Base-by-base conservation (phyloP, 108 stramenopile genomes). In the Parietichytrium sp. region DNA sequence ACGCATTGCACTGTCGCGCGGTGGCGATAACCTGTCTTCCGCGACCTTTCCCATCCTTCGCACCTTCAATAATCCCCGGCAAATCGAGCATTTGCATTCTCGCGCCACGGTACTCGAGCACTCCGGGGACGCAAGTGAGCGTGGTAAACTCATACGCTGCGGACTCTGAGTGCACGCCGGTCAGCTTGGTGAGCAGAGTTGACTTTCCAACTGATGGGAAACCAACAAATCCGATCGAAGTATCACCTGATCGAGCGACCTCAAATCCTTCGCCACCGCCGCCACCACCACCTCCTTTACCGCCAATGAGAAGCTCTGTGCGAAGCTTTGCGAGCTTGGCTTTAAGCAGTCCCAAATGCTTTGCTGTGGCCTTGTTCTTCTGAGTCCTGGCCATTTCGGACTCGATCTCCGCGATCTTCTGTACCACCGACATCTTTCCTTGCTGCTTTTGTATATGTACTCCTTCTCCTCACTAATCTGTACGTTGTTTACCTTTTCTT, bases 81-180 rank as follows among this genome's bases (percentile, higher is more conserved):
- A 99, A 87, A 88, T 99, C 98, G 38, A 99, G 82, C 27, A 99
- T 94, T 88, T 99, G 98, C 55, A 99, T 97, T 54, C 94, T 86
- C n/a, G 98, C 97, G 18, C 98, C 97, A 61, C 38, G 16, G 54
- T 95, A 99, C 81, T 97, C 92, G 94, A 99, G 93, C 8, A 96
- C 98, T 47, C 98, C 98, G 10, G 98, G 98, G 49, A 98, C 98
- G 52, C 97, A 97, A 0, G 97, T 98, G 29, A 99, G 86, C 6
- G 98, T 99, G 6, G 98, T 99, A 84, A 99, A 99, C 85, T 98
- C 97, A 82, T 98, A 98, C 0, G 93, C 96, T 6, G 97, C 97
- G 7, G 96, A 96, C 83, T 95, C 94, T 47, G 88, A 90, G 61
- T 90, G 84, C 1, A 97, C 98, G 13, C 97, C 97, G 2, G 98